Percentiles rank a stretch among this genome's conserved stretches.
phyloP scores from a whole-genome alignment of 1,139 yeast genomes.

The Candida labiduridarum region DNA sequence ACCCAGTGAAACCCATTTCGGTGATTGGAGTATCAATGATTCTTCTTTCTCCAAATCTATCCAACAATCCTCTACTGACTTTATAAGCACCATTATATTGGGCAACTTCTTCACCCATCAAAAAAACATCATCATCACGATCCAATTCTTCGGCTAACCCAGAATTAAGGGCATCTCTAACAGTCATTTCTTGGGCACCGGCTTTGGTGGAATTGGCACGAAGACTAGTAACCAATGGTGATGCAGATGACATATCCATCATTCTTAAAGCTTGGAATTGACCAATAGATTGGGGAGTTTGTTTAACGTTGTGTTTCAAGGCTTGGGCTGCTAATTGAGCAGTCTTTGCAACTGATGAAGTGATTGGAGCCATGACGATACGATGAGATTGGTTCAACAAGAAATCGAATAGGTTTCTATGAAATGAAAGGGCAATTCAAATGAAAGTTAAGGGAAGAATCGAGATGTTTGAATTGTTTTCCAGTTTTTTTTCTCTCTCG shows the following conservation, averaged over 20 bases:
- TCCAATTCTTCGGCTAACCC: constrained; percentile 98
- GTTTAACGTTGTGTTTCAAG: constrained; percentile 25
- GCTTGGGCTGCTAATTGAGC: constrained; percentile 51
- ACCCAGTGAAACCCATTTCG: constrained; percentile 98
- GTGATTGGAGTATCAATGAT: constrained; percentile 98
- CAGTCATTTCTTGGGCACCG: constrained; percentile 74
- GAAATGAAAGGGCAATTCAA: background rate
- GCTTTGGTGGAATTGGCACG: constrained; percentile 53
- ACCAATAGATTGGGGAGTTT: constrained; percentile 29
- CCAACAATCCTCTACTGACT: constrained; percentile 92
- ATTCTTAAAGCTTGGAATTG: constrained; percentile 42
- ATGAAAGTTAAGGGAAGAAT: background rate
- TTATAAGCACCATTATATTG: constrained; percentile 99
- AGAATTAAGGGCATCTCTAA: constrained; percentile 93
- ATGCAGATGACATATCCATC: constrained; percentile 21
- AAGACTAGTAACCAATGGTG: constrained; percentile 3
- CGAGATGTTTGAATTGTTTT: background rate
- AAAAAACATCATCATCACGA: constrained; percentile 89
- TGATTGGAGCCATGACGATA: constrained; percentile 15
- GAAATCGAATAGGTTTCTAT: background rate
- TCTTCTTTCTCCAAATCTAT: constrained; percentile 96
- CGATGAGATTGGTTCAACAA: background rate
- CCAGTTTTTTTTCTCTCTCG: background rate
- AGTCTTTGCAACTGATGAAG: constrained; percentile 44
- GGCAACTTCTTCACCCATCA: constrained; percentile 99